Base-by-base conservation (phyloP, 176 grass and related monocot species). In the Bothriochloa decipiens region DNA sequence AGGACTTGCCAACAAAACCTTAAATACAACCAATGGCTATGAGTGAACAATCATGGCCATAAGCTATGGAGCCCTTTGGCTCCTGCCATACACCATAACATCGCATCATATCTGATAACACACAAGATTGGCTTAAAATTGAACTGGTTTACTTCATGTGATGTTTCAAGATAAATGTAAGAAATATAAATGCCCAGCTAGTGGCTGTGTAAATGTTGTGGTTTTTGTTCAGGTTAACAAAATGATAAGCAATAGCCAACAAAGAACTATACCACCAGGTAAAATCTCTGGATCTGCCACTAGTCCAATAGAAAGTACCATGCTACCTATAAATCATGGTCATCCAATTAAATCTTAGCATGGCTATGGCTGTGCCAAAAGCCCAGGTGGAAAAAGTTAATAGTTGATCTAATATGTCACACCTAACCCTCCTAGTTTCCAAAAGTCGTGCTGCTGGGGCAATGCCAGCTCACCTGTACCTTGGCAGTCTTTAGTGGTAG, bases 241-340 rank as follows among this genome's bases (percentile, higher is more conserved):
- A 72, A 74, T 28, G 43, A 74, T 50, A 72, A 50, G 16, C 25
- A 14, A 74, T 50, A 26, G 25, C 23, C 23, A 74, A 28, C 13
- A 50, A 74, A 49, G 41, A 29, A 74, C 50, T 18, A 49, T 17
- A 29, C 45, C 72, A 52, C 23, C 43, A 74, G 26, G 46, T 52
- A 74, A 72, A 70, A 74, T 49, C 26, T 74, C 25, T 18, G 25
- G 14, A 29, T 50, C 14, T 23, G 26, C 26, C 72, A 32, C 36
- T 63, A 25, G 43, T 74, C 68, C 58, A 67, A 73, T 60, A 80
- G 80, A 78, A 40, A 22, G 79, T 72, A 84, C 0, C 42, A 67
- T 60, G 62, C 23, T 68, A 45, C 35, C 10, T 49, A 67, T 32
- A 55, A 18, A 65, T 13, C 7, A 32, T 49, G 11, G 70, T 13